Evolutionary conservation across 2,329 filamentous ascomycete species (phyloP), one percentile per base, ranked within the genome.

Genomic region (Bipolaris victoriae): DNA sequence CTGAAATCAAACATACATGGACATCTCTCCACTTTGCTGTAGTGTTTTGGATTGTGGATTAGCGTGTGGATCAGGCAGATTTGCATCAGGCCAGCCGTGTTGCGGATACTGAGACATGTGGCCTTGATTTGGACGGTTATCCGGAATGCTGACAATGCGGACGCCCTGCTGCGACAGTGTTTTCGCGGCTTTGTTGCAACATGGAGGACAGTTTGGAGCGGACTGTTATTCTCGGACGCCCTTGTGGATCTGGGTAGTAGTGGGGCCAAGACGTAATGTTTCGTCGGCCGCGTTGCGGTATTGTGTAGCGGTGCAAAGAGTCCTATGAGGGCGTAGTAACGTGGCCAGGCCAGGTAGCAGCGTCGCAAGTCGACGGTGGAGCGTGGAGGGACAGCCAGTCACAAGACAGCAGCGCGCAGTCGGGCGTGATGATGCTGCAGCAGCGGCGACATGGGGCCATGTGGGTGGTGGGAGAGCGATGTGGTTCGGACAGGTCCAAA

Each of bases 351-450:
- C 43, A 46, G n/a, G 29, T 20, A 43, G 20, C 36, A 35, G 20
- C 46, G 55, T 55, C 47, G 55, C 52, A 37, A 36, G 46, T 55
- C 47, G 36, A 39, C 40, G 48, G 37, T 45, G 29, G 47, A 48
- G 47, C 16, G 44, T 39, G 20, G 51, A 47, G 33, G 53, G 54
- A 46, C 46, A 54, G 47, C 57, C 57, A 57, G 49, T 59, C 37
- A 57, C 35, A 11, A 16, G 39, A 26, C 45, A n/a, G 39, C n/a
- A 45, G 7, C 11, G 18, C 31, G 26, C 33, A 31, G 35, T 22
- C n/a, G 46, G 45, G 44, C 45, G 58, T 58, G 58, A 51, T 41
- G 57, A 55, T 47, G 58, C 37, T 63, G 60, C 60, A 61, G 58
- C 52, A 55, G 56, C 20, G 39, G 39, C 20, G 39, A 41, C 58